These are phyloP conservation scores for Rubus parviflorus DNA, from an alignment of 306 rosid genomes.

Conservation along the genomic window DNA sequence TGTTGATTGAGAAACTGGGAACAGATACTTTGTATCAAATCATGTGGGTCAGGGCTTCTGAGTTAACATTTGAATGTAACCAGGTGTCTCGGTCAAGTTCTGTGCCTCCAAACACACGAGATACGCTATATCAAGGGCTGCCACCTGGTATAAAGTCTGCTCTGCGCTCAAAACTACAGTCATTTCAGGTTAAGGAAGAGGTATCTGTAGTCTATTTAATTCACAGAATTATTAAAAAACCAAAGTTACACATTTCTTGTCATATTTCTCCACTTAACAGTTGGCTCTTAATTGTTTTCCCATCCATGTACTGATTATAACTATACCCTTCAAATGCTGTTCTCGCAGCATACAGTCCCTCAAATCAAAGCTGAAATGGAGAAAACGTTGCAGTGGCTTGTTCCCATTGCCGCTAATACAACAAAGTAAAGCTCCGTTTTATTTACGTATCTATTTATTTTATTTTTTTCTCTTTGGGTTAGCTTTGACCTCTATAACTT, in stretches of 20 bases:
- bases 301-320: background rate
- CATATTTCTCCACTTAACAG: background rate
- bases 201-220: constrained; percentile 34
- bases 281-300: background rate
- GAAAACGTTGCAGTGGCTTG: constrained; percentile 93
- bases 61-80: constrained; percentile 16
- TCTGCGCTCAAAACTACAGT: constrained; percentile 68
- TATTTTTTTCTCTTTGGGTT: background rate
- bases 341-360: constrained; percentile 75
- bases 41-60: background rate
- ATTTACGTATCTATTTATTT: constrained; percentile 7
- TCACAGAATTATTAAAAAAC: background rate
- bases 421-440: constrained; percentile 61
- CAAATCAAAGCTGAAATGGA: constrained; percentile 97
- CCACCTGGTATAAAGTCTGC: constrained; percentile 88
- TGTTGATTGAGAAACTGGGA: background rate
- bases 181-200: constrained; percentile 94
- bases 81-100: constrained; percentile 98
- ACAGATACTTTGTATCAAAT: background rate
- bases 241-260: background rate
- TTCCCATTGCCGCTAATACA: constrained; percentile 87
- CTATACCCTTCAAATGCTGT: background rate
- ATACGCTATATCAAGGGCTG: constrained; percentile 90
- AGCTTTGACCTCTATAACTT: background rate
- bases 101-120: constrained; percentile 93